Evolutionary conservation across 169 alveolate genomes (phyloP), one percentile per base, ranked within the genome.

Genomic region (Eimeria necatrix): DNA sequence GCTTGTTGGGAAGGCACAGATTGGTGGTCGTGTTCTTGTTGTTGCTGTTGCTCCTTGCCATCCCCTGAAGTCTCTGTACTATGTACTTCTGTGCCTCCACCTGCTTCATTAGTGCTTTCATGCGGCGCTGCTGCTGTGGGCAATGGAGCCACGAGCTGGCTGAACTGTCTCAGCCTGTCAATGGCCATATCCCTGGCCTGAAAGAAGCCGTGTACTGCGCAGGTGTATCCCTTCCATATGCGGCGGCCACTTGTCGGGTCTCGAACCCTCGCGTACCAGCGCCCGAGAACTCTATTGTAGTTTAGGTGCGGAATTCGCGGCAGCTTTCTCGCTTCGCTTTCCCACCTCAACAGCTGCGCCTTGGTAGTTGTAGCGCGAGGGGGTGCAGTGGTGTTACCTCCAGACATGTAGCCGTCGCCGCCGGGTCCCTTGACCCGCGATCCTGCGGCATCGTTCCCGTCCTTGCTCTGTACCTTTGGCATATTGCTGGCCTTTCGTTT

Each of bases 111-210:
- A 9, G 81, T 22, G 48, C 49, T 60, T 5, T 85, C 92, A 32
- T 32, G 41, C 41, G 41, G 41, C 49, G 80, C 49, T 24, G 61
- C 52, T 53, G 60, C 61, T 26, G 60, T 61, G 22, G 92, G 73
- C 81, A 59, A 24, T 10, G 92, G 80, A 5, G 92, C 24, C 12
- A 85, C 92, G 52, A 85, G 92, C 81, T 85, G 92, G 81, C 92
- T 85, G 24, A 85, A 85, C 49, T 85, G 92, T 76, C 95, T 26
- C 61, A 92, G 16, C 48, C 95, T 78, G 56, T 92, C 95, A 53
- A 92, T 92, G 60, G 95, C 95, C 95, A 92, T 92, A 10, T 92
- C 95, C 10, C 95, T 24, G 56, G 95, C 95, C 64, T 92, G 73
- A 68, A 76, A 80, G 83, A 92, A 92, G 70, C 95, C 95, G 61